Base-by-base conservation (phyloP, 1,284 basidiomycete species). In the Ganoderma lingzhi region DNA sequence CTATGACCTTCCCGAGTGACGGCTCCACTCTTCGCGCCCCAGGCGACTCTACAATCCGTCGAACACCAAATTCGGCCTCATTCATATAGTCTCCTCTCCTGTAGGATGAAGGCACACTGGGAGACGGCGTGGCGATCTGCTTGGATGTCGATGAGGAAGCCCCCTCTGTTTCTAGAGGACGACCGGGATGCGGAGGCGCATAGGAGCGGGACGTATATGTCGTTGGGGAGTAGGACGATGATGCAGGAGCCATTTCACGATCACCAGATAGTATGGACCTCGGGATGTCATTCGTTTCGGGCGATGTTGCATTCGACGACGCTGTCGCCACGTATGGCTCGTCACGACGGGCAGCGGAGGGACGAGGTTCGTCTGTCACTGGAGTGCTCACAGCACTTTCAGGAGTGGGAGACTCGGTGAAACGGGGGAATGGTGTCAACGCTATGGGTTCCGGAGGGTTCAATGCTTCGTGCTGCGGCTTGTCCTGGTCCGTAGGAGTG, bases 1-100 rank as follows among this genome's bases (percentile, higher is more conserved):
- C 80, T 5, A 80, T 65, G 19, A 69, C 61, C 66, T 72, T 71
- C 17, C 65, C 53, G 2, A 69, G 45, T 0, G 68, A 69, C 0
- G 70, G 42, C 74, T 82, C 70, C 73, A 78, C 23, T 17, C 66
- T 48, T 4, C 70, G 66, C 1, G 61, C 6, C 51, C 63, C 65
- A 15, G 60, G 8, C 14, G 68, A 70, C 67, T 72, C 69, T 1
- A 64, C 35, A 53, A 71, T 72, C 55, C 62, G 72, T 19, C 76
- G 75, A 1, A 76, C 75, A 10, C 79, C 79, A 73, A 84, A 84
- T 64, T 86, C 85, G 14, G 78, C 76, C 8, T 80, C 78, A 28
- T 79, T 81, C 6, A 80, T 68, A 62, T 83, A 81, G 68, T 82
- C 80, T 5, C 80, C 79, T 62, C 71, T 74, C 56, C 65, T 74